Base-by-base conservation (phyloP, 2,329 filamentous ascomycete genomes). In the Sarocladiaceae sp. region DNA sequence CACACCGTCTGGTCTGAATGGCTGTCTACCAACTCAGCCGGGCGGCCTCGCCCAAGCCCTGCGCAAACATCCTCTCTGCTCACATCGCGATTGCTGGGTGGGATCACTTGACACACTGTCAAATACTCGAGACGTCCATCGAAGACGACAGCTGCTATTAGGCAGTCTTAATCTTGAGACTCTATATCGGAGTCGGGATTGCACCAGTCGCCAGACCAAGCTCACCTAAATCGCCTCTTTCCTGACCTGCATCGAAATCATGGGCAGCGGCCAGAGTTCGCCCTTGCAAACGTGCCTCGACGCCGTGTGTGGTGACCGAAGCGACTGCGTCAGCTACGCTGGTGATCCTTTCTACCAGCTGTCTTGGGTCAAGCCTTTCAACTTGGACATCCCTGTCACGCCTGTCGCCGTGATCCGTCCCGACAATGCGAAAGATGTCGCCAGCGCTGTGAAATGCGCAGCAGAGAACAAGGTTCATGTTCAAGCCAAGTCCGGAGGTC, bases 401-500 rank as follows among this genome's bases (percentile, higher is more conserved):
- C 80, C 80, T 0, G 61, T 67, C 7, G 78, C 76, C 10, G 74
- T 83, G 15, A 69, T 80, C 3, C 65, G 76, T 6, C 80, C 80
- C 0, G 59, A 64, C 4, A 75, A 63, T 0, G 63, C 69, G 10
- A 58, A 72, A 18, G 74, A 83, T 45, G 72, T 83, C 2, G 68
- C 77, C 2, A 70, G 62, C 16, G 73, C 78, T 12, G 68, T 84
- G 31, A 70, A 73, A 42, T 83, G 80, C 54, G 80, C 79, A 4
- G 64, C 56, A 2, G 49, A 68, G 19, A 63, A 66, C 46, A 62
- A 63, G 5, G 58, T 76, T 43, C 73, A 75, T 50, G 76, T 83
- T 0, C 78, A 83, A 54, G 73, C 80, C 18, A 76, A 70, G 50
- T 80, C 77, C 2, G 81, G 80, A 3, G 81, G 81, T 0, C 81